Evolutionary conservation across 2,329 filamentous ascomycete species (phyloP), one percentile per base, ranked within the genome.

Genomic region (Trichocomaceae sp.): DNA sequence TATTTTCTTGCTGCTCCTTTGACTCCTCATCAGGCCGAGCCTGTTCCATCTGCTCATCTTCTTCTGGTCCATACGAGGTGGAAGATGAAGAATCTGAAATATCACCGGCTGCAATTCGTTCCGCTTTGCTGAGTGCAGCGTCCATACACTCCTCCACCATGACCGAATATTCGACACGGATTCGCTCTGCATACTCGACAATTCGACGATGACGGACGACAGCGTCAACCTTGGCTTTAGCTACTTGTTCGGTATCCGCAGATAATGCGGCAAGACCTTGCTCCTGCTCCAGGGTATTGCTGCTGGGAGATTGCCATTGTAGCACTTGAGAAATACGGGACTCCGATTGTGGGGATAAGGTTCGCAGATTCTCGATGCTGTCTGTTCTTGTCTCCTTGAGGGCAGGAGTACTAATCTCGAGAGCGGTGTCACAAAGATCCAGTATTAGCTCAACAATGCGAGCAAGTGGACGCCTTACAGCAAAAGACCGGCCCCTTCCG

Each of bases 141-240:
- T 95, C 86, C 51, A 99, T 96, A 68, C 93, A 99, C 63, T 96
- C 90, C 65, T 97, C 90, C 2, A 99, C 92, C 56, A 96, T 79
- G 23, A 95, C 83, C 26, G 92, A 87, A 64, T 96, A 95, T 65
- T 99, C 93, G 47, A 96, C 82, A 3, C 95, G 88, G 60, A 99
- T 96, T 31, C 95, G 85, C 72, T 99, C 93, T 0, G 91, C 86
- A 68, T 99, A 99, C 69, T 99, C 93, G 31, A 99, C 85, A 50
- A 97, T 95, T 63, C 87, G 86, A 50, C 92, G 86, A 70, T 97
- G 90, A 33, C 93, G 87, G 60, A 95, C 84, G 6, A 97, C 88
- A 4, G 92, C 88, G 64, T 99, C 93, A 1, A 97, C 88, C 69
- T 99, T 99, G 45, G 87, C 82, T 64, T 85, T 88, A 23, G 91